Conservation (phyloP, 768 basidiomycete species). For the Suillus spraguei region DNA sequence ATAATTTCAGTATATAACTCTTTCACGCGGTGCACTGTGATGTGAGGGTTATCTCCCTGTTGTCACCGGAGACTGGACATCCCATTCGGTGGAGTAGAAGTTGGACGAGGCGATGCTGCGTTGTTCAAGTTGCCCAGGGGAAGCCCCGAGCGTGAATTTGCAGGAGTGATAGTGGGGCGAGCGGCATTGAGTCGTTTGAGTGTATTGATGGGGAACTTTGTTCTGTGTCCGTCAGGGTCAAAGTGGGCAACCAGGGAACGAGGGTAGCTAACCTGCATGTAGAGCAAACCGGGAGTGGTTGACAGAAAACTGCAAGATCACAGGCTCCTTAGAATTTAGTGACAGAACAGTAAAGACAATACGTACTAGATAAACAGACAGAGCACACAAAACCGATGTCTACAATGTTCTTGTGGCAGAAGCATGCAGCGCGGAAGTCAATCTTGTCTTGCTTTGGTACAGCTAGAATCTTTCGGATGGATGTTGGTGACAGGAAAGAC, state of each 20-base stretch:
- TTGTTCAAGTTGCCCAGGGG: conserved; percentile 38
- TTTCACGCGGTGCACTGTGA: background rate
- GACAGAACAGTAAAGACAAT: conserved; percentile 15
- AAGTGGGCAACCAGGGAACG: conserved; percentile 10
- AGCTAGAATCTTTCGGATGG: conserved; percentile 74
- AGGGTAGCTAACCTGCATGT: conserved; percentile 77
- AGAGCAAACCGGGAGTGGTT: conserved; percentile 90
- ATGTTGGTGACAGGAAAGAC: conserved; percentile 73
- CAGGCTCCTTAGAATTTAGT: conserved; percentile 7
- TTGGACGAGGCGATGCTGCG: conserved; percentile 29
- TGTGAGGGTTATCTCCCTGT: background rate
- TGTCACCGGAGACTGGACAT: conserved; percentile 19
- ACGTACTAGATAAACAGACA: conserved; percentile 95
- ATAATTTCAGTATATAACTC: background rate
- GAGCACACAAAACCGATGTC: conserved; percentile 98
- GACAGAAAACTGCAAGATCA: conserved; percentile 76
- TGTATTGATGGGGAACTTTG: conserved; percentile 94
- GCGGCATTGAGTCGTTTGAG: conserved; percentile 78
- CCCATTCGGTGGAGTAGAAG: conserved; percentile 21
- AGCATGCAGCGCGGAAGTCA: conserved; percentile 97
- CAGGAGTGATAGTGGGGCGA: conserved; percentile 41
- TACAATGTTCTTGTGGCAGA: conserved; percentile 97
- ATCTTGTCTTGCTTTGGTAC: conserved; percentile 94
- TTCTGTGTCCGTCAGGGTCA: conserved; percentile 46
- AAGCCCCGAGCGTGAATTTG: conserved; percentile 31